Percentiles rank a stretch among this genome's conserved stretches.
phyloP scores from a whole-genome alignment of 2,329 filamentous ascomycete genomes.

The Aspergillus sp. region DNA sequence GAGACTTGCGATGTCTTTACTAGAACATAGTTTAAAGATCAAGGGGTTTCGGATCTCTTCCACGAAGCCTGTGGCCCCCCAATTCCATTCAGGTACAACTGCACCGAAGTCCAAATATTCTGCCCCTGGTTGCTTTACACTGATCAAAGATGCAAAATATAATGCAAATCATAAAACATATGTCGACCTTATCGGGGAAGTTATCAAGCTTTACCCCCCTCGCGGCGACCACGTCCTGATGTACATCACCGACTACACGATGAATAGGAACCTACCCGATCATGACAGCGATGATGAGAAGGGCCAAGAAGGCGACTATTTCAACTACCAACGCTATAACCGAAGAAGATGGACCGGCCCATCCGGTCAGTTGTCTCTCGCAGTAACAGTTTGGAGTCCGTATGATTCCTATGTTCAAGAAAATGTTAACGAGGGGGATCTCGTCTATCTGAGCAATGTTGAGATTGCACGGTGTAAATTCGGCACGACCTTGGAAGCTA shows the following conservation, averaged over 20 bases:
- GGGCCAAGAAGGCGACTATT: constrained; percentile 54
- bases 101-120: constrained; percentile 3
- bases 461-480: constrained; percentile 62
- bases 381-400: constrained; percentile 68
- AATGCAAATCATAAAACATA: constrained; percentile 55
- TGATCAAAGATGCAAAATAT: constrained; percentile 63
- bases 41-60: constrained; percentile 9
- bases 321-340: constrained; percentile 51
- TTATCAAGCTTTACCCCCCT: constrained; percentile 58
- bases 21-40: constrained; percentile 19
- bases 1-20: constrained; percentile 26
- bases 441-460: constrained; percentile 70
- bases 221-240: constrained; percentile 55
- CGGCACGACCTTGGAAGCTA: constrained; percentile 66
- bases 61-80: not conserved
- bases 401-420: constrained; percentile 62
- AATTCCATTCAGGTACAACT: constrained; percentile 8
- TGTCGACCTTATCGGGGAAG: constrained; percentile 69
- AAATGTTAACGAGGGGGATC: constrained; percentile 58
- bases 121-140: constrained; percentile 45
- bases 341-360: constrained; percentile 67
- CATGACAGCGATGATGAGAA: constrained; percentile 43
- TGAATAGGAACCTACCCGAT: constrained; percentile 64
- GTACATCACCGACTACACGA: constrained; percentile 81
- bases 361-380: constrained; percentile 68